Evolutionary conservation across 345 rosid species (phyloP), one percentile per base, ranked within the genome.

Genomic region (Cardamine resedifolia): DNA sequence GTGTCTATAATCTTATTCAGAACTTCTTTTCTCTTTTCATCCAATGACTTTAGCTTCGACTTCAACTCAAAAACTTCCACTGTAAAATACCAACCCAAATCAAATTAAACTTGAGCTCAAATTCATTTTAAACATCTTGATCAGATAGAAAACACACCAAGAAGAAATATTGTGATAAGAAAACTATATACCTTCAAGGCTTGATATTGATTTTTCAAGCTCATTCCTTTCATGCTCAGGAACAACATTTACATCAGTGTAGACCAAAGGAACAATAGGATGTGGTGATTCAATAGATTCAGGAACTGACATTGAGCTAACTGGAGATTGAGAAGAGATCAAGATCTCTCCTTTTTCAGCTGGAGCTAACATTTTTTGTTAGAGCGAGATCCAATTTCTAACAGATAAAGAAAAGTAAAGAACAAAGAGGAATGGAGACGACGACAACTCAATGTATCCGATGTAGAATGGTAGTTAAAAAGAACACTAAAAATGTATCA

Each of bases 201-300:
- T 83, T 27, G 70, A 18, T 52, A 86, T 80, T 24, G 85, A 83
- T 68, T 75, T 79, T 81, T 82, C 87, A 53, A 88, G 93, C 84
- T 86, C 83, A 39, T 67, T 73, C 68, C 75, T 85, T 80, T 85
- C 87, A 9, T 87, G 92, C 80, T 93, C 97, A 44, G 98, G 94
- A 68, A 90, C 85, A 53, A 90, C 88, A 66, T 65, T 83, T 27
- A 89, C 94, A 73, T 90, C 92, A 2, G 90, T 85, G 76, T 57
- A 87, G 57, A 80, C 71, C 49, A 80, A 50, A 34, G 84, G 63
- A 38, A 53, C 74, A 38, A 49, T 71, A 30, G 62, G 64, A 55
- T 24, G 59, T 5, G 84, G 78, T 36, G 88, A 82, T 63, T 81
- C 90, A 47, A 79, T 38, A 72, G 73, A 76, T 63, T 83, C 85